Base-by-base conservation (phyloP, 2,329 filamentous ascomycete species). In the Beauveria sp. region DNA sequence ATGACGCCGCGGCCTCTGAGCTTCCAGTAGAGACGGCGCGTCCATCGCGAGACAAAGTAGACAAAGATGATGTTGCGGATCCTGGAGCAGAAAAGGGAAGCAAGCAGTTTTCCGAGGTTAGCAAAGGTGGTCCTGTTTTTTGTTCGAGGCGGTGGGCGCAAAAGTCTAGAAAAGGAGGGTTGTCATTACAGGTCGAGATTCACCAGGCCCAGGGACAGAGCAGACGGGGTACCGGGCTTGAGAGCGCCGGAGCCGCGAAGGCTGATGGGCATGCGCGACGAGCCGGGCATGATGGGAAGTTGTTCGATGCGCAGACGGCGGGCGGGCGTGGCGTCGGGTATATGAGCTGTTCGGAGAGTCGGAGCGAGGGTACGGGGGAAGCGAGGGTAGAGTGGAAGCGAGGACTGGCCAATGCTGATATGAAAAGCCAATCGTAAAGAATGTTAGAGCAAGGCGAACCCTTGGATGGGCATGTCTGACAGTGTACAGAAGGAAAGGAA, bases 61-160 rank as follows among this genome's bases (percentile, higher is more conserved):
- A 93, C 81, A 75, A 98, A 96, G 69, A 98, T 80, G 63, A 97
- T 80, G 73, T 97, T 96, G 60, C 91, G 90, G 64, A 96, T 71
- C 64, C 91, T 93, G 65, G 18, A 26, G 20, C 8, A 49, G 54
- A 45, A 14, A 12, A 28, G 20, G 20, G 18, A 16, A 34, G 31
- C 31, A 26, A 22, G 3, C 20, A 24, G 5, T 38, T 24, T 24
- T 4, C 31, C 26, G 24, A 50, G 48, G 48, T 62, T 55, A 58
- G 55, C 45, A 9, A 24, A 42, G 58, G 57, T 6, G 24, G 26
- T 16, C n/a, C 22, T 24, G 22, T 24, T 24, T 24, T 34, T 34
- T 34, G 31, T 34, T 10, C 31, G 10, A 34, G 31, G 31, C n/a
- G n/a, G 28, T 16, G 31, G 43, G 43, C 54, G 18, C 9, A 24